Evolutionary conservation across 2,329 filamentous ascomycete species (phyloP).

Genomic region (Curvularia sp.): DNA sequence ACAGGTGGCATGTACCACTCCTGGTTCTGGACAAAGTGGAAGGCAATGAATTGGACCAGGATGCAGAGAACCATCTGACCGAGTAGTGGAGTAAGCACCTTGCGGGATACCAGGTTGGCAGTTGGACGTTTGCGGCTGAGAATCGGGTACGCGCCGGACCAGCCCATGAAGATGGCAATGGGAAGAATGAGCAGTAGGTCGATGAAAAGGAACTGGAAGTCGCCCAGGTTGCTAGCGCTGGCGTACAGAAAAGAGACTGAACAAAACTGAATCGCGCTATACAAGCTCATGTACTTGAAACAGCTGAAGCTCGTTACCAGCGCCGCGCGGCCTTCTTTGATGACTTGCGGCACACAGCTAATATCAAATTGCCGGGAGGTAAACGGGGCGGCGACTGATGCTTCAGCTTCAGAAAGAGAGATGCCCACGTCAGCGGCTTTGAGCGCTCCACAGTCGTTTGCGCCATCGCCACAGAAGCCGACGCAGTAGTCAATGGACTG

Average conservation of each 20-base stretch:
- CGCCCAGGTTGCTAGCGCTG: conserved; percentile 89
- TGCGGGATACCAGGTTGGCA: conserved; percentile 88
- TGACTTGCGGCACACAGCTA: conserved; percentile 90
- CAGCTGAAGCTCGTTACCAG: conserved; percentile 99
- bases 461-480: conserved; percentile 96
- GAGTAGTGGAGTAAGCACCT: conserved; percentile 86
- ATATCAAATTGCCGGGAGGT: conserved; percentile 97
- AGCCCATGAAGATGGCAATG: conserved; percentile 98
- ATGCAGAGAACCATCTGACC: conserved; percentile 88
- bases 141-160: conserved; percentile 82
- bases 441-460: conserved; percentile 95
- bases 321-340: conserved; percentile 89
- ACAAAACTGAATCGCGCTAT: conserved; percentile 99
- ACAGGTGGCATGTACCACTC: conserved; percentile 85
- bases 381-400: conserved; percentile 96
- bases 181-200: conserved; percentile 91
- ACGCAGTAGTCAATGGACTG: conserved; percentile 95
- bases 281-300: conserved; percentile 99
- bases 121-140: conserved; percentile 87
- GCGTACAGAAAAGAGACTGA: conserved; percentile 96
- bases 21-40: conserved; percentile 76
- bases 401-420: conserved; percentile 94
- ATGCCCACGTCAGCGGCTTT: conserved; percentile 98
- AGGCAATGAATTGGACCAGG: conserved; percentile 75
- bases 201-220: conserved; percentile 98